Evolutionary conservation across 129 eudicot species (phyloP).

Genomic region (Tagetes erecta): DNA sequence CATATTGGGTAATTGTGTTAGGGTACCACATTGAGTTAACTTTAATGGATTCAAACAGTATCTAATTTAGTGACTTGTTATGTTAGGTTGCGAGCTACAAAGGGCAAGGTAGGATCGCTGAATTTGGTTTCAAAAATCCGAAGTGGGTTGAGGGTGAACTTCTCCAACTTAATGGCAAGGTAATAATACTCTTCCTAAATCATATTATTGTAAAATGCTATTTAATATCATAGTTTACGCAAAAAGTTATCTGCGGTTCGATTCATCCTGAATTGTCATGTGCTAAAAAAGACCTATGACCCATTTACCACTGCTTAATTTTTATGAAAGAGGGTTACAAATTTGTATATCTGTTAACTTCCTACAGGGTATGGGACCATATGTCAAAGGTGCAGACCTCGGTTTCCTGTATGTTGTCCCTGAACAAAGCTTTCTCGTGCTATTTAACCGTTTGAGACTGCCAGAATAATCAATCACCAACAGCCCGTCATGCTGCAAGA

Average conservation of each 20-base stretch:
- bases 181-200: constrained; percentile 33
- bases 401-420: constrained; percentile 95
- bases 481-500: constrained; percentile 20
- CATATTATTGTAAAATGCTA: constrained; percentile 2
- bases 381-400: constrained; percentile 88
- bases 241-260: neutral
- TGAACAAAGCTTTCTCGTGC: constrained; percentile 93
- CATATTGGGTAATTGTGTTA: neutral
- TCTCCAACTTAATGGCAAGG: constrained; percentile 95
- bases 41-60: neutral
- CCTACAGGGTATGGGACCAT: constrained; percentile 86
- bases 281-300: neutral
- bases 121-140: constrained; percentile 80
- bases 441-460: constrained; percentile 80
- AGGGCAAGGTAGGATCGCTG: constrained; percentile 98
- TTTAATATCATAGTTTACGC: neutral
- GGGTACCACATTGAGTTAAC: neutral
- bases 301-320: neutral
- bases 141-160: constrained; percentile 99
- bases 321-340: neutral
- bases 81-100: constrained; percentile 76
- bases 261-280: neutral
- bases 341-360: neutral
- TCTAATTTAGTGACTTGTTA: constrained; percentile 8
- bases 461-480: constrained; percentile 62